These are phyloP conservation scores for Hypoxylon sp. DNA, from an alignment of 2,329 filamentous ascomycete genomes.

Conservation along the genomic window DNA sequence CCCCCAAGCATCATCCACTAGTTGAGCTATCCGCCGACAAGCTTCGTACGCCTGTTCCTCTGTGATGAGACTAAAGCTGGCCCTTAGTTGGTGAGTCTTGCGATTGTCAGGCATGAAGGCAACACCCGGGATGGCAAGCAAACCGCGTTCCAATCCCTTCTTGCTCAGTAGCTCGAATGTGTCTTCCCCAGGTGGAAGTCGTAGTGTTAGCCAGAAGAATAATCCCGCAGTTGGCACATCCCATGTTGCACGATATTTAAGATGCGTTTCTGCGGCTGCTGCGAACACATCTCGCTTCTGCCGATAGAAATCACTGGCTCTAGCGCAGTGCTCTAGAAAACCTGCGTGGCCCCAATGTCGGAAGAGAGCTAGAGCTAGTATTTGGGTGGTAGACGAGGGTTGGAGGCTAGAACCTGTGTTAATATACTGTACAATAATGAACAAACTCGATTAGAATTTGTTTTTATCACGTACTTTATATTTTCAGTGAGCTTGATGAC, in stretches of 20 bases:
- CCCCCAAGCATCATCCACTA: slow-evolving; percentile 18
- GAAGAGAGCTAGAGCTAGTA: slow-evolving; percentile 12
- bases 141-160: slow-evolving; percentile 13
- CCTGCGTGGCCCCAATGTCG: slow-evolving; percentile 16
- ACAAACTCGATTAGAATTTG: not conserved
- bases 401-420: slow-evolving; percentile 9
- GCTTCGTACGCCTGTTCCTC: slow-evolving; percentile 21
- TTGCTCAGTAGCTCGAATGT: slow-evolving; percentile 20
- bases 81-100: slow-evolving; percentile 12
- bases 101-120: slow-evolving; percentile 22
- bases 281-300: slow-evolving; percentile 14
- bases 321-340: slow-evolving; percentile 16
- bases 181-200: slow-evolving; percentile 15
- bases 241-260: slow-evolving; percentile 17
- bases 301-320: slow-evolving; percentile 17
- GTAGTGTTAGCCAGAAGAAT: slow-evolving; percentile 21
- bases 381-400: slow-evolving; percentile 19
- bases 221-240: slow-evolving; percentile 17
- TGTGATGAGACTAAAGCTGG: slow-evolving; percentile 15
- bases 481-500: slow-evolving; percentile 24
- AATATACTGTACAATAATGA: not conserved
- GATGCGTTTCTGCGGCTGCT: slow-evolving; percentile 9
- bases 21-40: slow-evolving; percentile 13
- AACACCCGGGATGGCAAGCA: slow-evolving; percentile 19
- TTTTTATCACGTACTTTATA: slow-evolving; percentile 8